Evolutionary conservation across 2,329 filamentous ascomycete genomes (phyloP).

Genomic region (Colletotrichum limetticola): DNA sequence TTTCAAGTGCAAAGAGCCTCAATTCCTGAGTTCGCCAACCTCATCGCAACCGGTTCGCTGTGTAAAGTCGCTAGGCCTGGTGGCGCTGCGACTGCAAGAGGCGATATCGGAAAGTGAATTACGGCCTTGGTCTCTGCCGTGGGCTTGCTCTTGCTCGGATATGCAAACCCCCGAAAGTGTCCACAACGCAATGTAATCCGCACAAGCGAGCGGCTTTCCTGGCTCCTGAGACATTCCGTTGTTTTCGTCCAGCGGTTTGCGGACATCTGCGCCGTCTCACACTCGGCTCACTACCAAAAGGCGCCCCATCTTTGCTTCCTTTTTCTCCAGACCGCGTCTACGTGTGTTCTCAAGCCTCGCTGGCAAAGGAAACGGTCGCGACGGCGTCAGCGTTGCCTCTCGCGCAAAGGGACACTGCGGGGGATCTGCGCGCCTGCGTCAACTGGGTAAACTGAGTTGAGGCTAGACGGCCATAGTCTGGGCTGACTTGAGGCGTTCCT

Average conservation of each 20-base stretch:
- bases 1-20: slow-evolving; percentile 19
- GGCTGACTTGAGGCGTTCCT: slow-evolving; percentile 10
- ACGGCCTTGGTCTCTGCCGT: slow-evolving; percentile 1
- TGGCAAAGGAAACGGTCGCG: slow-evolving; percentile 7
- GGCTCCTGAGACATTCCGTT: background rate
- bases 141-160: background rate
- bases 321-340: background rate
- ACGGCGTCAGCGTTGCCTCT: background rate
- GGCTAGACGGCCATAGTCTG: slow-evolving; percentile 24
- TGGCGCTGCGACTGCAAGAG: background rate
- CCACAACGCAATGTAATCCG: background rate
- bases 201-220: background rate
- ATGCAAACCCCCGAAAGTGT: no score
- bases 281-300: background rate
- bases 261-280: background rate
- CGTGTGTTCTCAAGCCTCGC: background rate
- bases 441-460: slow-evolving; percentile 25
- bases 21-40: background rate
- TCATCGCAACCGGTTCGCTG: background rate
- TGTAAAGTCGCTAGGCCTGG: background rate
- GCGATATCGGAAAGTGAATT: slow-evolving; percentile 22
- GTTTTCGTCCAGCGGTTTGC: slow-evolving; percentile 14
- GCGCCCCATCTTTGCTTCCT: background rate
- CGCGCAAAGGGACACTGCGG: slow-evolving; percentile 21
- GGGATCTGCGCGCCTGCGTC: slow-evolving; percentile 21